Base-by-base conservation (phyloP, 768 basidiomycete genomes). In the Boletus huronensis region DNA sequence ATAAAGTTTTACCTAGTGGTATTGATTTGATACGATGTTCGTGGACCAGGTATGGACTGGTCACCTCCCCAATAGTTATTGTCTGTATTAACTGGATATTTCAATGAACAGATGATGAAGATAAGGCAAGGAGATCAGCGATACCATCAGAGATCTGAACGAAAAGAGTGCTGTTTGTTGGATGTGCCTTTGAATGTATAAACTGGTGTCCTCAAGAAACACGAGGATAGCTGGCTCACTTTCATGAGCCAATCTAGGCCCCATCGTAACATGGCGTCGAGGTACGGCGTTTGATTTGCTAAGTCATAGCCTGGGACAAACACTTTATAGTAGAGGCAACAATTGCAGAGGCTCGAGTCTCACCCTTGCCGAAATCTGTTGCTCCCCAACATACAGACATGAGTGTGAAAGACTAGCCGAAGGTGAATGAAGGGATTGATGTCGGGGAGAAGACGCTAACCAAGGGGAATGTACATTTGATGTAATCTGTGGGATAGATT, bases 311-410 rank as follows among this genome's bases (percentile, higher is more conserved):
- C 89, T 87, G 47, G 49, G 19, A 29, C 38, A 42, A 50, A 7
- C 36, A 4, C 7, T 34, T 35, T 52, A 23, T 50, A 51, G 52
- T 31, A 48, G 38, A 48, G 21, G 34, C 16, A 44, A 48, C 10
- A 13, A 39, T 34, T 34, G 13, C 26, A 50, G 21, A 54, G 19
- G 21, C 13, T 25, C 28, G 38, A 21, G 16, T 47, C 64, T 50
- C 48, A 86, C 88, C 93, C 76, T 81, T 76, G 47, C 93, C 93
- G 62, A 81, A 88, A 62, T 93, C 90, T 31, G 84, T 81, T 13
- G 87, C 93, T 23, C 91, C 91, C 95, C 95, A 97, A 61, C 92
- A 92, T 44, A 92, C 77, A 0, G 90, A 90, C 79, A 87, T 90
- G 19, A 95, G 72, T 0, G 88, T 82, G 63, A 88, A 91, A n/a